Evolutionary conservation across 2,329 filamentous ascomycete species (phyloP), one percentile per base, ranked within the genome.

Genomic region (Chrysoporthe cubensis): DNA sequence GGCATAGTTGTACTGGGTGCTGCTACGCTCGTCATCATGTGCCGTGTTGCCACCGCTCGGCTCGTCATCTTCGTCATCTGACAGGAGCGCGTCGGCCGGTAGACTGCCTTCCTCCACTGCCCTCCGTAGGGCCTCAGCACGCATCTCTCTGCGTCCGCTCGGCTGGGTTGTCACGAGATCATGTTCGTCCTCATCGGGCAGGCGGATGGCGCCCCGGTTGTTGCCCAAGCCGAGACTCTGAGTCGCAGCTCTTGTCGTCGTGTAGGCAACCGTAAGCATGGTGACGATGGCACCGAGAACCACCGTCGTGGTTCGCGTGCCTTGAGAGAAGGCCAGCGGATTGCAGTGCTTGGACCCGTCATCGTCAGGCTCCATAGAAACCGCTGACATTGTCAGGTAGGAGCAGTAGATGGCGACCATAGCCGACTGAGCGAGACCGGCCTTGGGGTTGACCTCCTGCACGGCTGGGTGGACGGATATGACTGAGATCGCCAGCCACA

Each of bases 361-460:
- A 80, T 97, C 82, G 78, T 98, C 95, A 0, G 96, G 96, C 75
- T 99, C 95, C 96, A 99, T 98, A 66, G 94, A 97, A 1, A 99
- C 96, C 37, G 96, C 96, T 2, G 94, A 97, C 89, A 99, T 93
- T 72, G 96, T 99, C 66, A 99, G 88, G 77, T 99, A 99, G 56
- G 96, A 98, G 87, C 96, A 99, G 84, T 99, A 99, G 68, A 97
- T 88, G 21, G 94, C 93, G 57, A 99, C 96, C 88, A 98, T 97
- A 70, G 96, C 95, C 54, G 94, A 94, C 78, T 99, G 96, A n/a
- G 96, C 96, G 68, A 99, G 86, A 61, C 96, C 96, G 54, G 96
- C 96, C 76, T 95, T 94, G 60, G 94, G 89, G 79, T 99, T 99
- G 77, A 90, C 90, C 75, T 94, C 93, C 79, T 99, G 96, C 16